These are phyloP conservation scores for Phaffia tasmanica DNA, from an alignment of 768 basidiomycete genomes.

Conservation along the genomic window DNA sequence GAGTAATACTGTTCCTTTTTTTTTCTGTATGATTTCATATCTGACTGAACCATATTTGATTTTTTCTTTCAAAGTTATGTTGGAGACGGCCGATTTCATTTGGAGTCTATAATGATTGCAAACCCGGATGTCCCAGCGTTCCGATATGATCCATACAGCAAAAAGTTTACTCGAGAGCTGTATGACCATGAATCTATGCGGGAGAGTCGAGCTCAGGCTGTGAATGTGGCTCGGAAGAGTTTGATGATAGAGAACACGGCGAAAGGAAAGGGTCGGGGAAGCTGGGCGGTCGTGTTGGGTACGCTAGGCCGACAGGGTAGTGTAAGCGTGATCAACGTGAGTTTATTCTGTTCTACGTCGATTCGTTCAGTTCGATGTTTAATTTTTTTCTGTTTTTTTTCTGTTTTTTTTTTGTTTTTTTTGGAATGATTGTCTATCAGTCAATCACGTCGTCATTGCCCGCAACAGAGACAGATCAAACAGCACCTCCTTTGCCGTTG, in stretches of 20 bases:
- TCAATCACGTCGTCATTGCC: constrained; percentile 30
- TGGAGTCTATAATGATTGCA: constrained; percentile 99
- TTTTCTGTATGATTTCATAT: neutral
- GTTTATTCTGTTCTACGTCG: constrained; percentile 4
- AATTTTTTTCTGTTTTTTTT: neutral
- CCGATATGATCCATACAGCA: constrained; percentile 96
- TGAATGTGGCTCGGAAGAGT: constrained; percentile 60
- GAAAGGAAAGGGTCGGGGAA: constrained; percentile 32
- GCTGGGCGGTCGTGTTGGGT: constrained; percentile 89
- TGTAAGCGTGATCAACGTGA: constrained; percentile 69
- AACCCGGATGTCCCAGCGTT: constrained; percentile 91
- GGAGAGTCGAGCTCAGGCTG: constrained; percentile 56
- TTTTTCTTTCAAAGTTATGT: constrained; percentile 56
- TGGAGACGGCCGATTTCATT: constrained; percentile 94
- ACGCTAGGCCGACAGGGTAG: constrained; percentile 92
- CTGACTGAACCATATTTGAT: neutral
- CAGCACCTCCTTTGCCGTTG: constrained; percentile 53
- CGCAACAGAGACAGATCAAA: constrained; percentile 4
- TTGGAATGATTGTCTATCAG: constrained; percentile 18
- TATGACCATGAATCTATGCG: constrained; percentile 88
- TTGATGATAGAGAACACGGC: constrained; percentile 37
- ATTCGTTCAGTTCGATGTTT: neutral
- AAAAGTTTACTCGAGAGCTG: constrained; percentile 83
- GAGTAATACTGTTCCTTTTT: constrained; percentile 32
- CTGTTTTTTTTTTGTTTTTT: constrained; percentile 17